A percentile compares a stretch with the other conserved stretches of the same genome.
Evolutionary conservation across 805 yeast species (phyloP).

Genomic region (Gaillardinia entomophila): DNA sequence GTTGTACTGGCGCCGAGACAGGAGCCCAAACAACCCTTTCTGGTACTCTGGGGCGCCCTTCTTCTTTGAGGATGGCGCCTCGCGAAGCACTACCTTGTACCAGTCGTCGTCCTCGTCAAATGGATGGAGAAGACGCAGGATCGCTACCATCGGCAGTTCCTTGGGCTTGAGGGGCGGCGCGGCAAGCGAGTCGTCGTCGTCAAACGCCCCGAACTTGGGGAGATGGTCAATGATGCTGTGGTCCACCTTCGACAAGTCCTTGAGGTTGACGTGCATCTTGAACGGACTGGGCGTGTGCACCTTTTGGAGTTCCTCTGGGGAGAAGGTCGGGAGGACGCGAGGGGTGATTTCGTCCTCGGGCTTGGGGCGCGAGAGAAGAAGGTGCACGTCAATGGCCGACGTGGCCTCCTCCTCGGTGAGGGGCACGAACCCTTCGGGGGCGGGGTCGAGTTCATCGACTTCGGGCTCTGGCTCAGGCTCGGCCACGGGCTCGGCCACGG

Average conservation of each 20-base stretch:
- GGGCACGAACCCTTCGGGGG: conserved; percentile 1
- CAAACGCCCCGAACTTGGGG: conserved; percentile 45
- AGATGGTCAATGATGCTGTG: conserved; percentile 43
- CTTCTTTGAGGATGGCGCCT: conserved; percentile 10
- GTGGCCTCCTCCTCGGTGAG: background rate
- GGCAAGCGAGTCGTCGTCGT: conserved; percentile 16
- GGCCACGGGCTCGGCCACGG: conserved; percentile 3
- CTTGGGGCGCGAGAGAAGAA: conserved; percentile 21
- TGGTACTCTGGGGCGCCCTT: conserved; percentile 37
- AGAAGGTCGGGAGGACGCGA: conserved; percentile 18
- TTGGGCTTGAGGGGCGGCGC: conserved; percentile 15
- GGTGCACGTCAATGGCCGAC: conserved; percentile 30
- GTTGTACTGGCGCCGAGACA: conserved; percentile 49
- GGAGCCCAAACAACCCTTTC: conserved; percentile 54
- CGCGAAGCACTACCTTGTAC: conserved; percentile 51
- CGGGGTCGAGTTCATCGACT: conserved; percentile 1
- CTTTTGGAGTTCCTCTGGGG: conserved; percentile 25
- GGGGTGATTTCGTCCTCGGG: conserved; percentile 26
- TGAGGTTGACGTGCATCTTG: conserved; percentile 38
- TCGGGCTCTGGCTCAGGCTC: conserved; percentile 5
- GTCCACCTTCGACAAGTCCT: conserved; percentile 41
- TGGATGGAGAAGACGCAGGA: conserved; percentile 62
- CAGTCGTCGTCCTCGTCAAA: conserved; percentile 59
- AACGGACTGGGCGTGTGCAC: conserved; percentile 26
- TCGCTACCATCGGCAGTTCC: conserved; percentile 41